Evolutionary conservation across 116 monocot genomes (phyloP), one percentile per base, ranked within the genome.

Genomic region (Dioscorea cayenensis): DNA sequence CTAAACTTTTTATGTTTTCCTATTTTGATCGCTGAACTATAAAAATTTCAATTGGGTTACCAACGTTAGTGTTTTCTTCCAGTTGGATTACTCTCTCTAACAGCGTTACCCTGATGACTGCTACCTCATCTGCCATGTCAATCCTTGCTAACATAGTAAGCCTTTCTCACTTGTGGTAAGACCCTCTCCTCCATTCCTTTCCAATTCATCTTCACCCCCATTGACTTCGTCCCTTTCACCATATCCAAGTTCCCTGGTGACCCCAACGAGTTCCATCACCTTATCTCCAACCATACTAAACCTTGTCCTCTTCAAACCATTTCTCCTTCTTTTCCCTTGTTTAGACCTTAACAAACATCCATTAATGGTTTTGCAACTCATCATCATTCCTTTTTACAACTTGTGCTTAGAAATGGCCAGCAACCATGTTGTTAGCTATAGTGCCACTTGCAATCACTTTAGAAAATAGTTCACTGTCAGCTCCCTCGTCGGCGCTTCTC

Each of bases 361-460:
- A 9, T 28, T 75, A 36, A 27, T 73, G 5, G 77, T 78, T 28
- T 37, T 71, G 60, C 80, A 84, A 69, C 77, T 75, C 22, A 84
- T 71, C 11, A 22, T 84, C 2, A 80, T 84, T 74, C 84, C 84
- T 7, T 6, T 6, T 13, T 38, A 65, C 1, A 80, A 80, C 32
- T 5, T 84, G 51, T 60, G 66, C 71, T 10, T 84, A 23, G 84
- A 74, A 17, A 19, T 80, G 8, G 49, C 77, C 8, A 20, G 74
- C 3, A 77, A 84, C 70, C 84, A 84, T 36, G 71, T 61, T 32
- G 84, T 66, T 6, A 77, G 84, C 67, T 80, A 84, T 59, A 80
- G 72, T 29, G 51, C 73, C 7, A 75, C 77, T 66, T 74, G 50
- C 66, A 77, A 71, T 37, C 70, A 66, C 38, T 84, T 84, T 29